phyloP scores from a whole-genome alignment of 2,329 filamentous ascomycete species.

The Elsinoe arachidis region DNA sequence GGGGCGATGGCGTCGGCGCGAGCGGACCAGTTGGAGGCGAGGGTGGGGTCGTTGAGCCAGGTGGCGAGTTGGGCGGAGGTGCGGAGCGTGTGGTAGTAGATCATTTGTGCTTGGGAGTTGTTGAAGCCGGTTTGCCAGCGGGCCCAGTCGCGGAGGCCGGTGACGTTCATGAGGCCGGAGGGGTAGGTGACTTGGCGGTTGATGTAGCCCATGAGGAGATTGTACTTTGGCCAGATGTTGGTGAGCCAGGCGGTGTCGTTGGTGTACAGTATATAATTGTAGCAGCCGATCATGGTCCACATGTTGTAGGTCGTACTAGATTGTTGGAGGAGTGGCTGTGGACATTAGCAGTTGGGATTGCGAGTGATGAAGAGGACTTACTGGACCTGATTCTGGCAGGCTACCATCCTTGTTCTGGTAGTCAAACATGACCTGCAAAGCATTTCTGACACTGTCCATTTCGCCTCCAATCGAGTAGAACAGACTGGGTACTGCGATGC shows the following conservation, averaged over 20 bases:
- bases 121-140: constrained; percentile 43
- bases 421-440: constrained; percentile 40
- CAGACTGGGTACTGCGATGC: constrained; percentile 38
- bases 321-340: constrained; percentile 3
- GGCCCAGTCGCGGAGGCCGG: constrained; percentile 44
- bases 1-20: constrained; percentile 20
- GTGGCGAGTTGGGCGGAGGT: constrained; percentile 24
- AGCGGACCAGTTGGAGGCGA: constrained; percentile 18
- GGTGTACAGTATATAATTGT: constrained; percentile 50
- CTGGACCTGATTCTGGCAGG: constrained; percentile 33
- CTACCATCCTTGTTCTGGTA: constrained; percentile 32
- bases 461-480: constrained; percentile 36
- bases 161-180: constrained; percentile 43
- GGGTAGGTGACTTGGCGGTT: constrained; percentile 34
- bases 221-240: constrained; percentile 42
- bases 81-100: constrained; percentile 38
- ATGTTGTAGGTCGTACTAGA: constrained; percentile 29
- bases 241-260: constrained; percentile 43
- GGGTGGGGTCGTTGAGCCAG: constrained; percentile 24
- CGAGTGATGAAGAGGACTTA: not conserved
- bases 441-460: constrained; percentile 40
- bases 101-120: constrained; percentile 45
- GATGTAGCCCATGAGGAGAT: constrained; percentile 39
- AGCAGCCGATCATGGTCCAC: constrained; percentile 50
- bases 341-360: not conserved